Conservation (phyloP, 495 filamentous ascomycete species). For the Paragyromitra xinjiangensis region DNA sequence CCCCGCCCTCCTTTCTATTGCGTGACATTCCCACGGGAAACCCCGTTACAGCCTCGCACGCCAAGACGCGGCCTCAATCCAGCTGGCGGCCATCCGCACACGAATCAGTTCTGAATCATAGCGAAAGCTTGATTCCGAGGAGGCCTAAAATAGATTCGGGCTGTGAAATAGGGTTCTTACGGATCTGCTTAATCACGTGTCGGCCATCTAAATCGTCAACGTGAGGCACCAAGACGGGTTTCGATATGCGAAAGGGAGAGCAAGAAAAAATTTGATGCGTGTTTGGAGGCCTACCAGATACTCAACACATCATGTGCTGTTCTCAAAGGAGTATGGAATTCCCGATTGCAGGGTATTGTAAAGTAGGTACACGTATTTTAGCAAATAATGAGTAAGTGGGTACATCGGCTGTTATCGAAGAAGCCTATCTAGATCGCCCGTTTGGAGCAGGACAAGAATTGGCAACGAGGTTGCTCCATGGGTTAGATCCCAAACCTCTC, state of each 20-base stretch:
- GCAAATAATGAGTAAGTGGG: not conserved
- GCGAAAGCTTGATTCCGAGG: not conserved
- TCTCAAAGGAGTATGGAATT: not conserved
- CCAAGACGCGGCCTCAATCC: not conserved
- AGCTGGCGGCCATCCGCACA: not conserved
- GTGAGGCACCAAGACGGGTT: too few relatives aligned
- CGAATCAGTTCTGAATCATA: not conserved
- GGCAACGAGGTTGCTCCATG: not conserved
- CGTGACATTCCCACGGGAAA: not conserved
- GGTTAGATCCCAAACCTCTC: not conserved
- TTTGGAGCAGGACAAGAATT: too few relatives aligned
- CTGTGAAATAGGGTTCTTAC: not conserved
- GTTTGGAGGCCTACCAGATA: not conserved
- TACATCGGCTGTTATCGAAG: constrained; percentile 2
- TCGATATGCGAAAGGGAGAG: not conserved
- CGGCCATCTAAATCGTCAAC: not conserved
- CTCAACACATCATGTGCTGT: not conserved
- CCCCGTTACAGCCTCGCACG: not conserved
- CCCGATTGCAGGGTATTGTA: not conserved
- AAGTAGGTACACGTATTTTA: not conserved
- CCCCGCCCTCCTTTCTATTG: not conserved
- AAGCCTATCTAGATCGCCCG: not conserved
- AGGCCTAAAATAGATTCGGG: not conserved
- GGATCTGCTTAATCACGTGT: not conserved
- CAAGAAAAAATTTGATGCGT: not conserved